These are phyloP conservation scores for Blastomyces parvus DNA, from an alignment of 2,329 filamentous ascomycete genomes.

Conservation along the genomic window DNA sequence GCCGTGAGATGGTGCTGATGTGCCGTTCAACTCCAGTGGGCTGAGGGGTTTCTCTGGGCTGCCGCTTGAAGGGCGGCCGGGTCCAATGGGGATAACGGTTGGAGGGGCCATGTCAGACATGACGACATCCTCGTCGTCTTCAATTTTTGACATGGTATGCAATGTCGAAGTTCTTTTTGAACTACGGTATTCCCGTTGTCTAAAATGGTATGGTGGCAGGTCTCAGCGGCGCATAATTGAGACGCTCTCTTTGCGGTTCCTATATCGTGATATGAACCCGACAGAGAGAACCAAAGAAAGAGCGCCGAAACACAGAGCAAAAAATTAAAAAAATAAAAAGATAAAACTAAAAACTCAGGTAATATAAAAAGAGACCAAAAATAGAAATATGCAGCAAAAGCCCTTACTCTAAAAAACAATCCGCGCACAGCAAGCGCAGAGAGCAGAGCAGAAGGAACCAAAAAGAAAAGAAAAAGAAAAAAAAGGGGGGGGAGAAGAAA, in stretches of 20 bases:
- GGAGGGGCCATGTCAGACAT: constrained; percentile 28
- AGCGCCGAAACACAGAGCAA: neutral
- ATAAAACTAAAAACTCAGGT: too few species aligned
- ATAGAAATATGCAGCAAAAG: neutral
- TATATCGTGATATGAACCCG: too few species aligned
- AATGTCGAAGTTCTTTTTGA: neutral
- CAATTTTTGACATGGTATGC: constrained; percentile 16
- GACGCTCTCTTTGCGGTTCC: too few species aligned
- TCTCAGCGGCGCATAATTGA: neutral
- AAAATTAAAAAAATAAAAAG: neutral
- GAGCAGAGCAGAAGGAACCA: neutral
- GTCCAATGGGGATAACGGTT: constrained; percentile 15
- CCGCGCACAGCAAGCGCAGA: too few species aligned
- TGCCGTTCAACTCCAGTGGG: constrained; percentile 18
- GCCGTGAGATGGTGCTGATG: neutral
- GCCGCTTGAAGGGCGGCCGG: constrained; percentile 13
- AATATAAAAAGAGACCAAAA: neutral
- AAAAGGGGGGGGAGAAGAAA: neutral
- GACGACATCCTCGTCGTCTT: constrained; percentile 32
- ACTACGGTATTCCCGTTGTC: neutral
- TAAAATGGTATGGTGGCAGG: too few species aligned
- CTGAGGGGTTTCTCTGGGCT: constrained; percentile 15
- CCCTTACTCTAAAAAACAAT: too few species aligned
- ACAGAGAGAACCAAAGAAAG: neutral
- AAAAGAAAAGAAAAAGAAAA: neutral